These are phyloP conservation scores for Buddleja alternifolia DNA, from an alignment of 257 asterid species.

Conservation along the genomic window DNA sequence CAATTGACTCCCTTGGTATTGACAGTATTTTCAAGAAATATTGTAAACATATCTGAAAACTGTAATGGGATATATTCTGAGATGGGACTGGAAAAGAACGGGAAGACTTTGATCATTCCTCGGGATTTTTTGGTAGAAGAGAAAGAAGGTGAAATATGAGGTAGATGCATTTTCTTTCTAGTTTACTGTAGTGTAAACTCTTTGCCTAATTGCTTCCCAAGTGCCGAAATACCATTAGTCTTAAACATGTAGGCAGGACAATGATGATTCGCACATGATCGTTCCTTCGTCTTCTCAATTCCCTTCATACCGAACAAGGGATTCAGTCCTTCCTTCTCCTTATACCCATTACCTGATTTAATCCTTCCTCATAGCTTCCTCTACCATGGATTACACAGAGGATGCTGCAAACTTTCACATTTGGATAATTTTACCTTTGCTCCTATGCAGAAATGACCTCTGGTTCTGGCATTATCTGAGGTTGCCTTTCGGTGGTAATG, in stretches of 20 bases:
- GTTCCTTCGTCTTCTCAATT: neutral
- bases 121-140: neutral
- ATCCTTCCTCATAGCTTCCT: neutral
- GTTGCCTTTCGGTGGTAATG: too few species aligned
- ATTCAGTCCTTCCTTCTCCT: neutral
- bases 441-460: neutral
- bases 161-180: constrained; percentile 11
- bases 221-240: too few species aligned
- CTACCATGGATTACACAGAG: neutral
- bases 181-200: neutral
- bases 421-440: neutral
- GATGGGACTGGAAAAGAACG: neutral
- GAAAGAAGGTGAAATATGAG: neutral
- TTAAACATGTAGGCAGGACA: neutral
- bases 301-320: neutral
- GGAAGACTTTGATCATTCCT: neutral
- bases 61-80: neutral
- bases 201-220: neutral
- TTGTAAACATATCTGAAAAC: neutral
- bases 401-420: neutral
- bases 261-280: neutral
- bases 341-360: neutral
- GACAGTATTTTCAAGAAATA: neutral
- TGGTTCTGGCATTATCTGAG: too few species aligned
- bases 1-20: neutral